Conservation (phyloP, 768 basidiomycete species). For the Podaxis mareebaensis region DNA sequence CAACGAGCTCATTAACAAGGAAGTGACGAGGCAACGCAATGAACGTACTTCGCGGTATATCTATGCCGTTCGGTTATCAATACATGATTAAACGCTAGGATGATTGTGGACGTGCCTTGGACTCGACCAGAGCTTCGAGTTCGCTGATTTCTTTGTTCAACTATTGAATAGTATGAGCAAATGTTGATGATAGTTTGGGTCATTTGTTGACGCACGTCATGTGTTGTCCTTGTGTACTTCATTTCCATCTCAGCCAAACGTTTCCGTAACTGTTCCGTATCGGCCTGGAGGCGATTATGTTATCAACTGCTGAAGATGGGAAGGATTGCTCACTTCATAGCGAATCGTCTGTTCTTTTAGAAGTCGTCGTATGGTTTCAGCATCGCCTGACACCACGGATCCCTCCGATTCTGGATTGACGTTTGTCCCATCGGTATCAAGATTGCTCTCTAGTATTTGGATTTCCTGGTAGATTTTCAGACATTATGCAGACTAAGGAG, state of each 20-base stretch:
- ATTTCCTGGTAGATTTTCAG: conserved; percentile 55
- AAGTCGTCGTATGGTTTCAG: conserved; percentile 40
- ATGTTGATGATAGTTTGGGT: background rate
- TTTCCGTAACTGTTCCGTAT: conserved; percentile 71
- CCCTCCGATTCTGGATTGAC: conserved; percentile 42
- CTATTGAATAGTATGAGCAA: conserved; percentile 37
- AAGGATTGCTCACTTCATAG: conserved; percentile 45
- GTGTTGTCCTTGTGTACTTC: conserved; percentile 68
- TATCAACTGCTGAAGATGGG: background rate
- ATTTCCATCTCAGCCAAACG: conserved; percentile 69
- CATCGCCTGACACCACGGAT: conserved; percentile 27
- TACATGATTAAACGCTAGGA: background rate
- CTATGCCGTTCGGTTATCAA: conserved; percentile 33
- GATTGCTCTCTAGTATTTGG: conserved; percentile 72
- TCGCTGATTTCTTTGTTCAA: conserved; percentile 92
- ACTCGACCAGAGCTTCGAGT: conserved; percentile 90
- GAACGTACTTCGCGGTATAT: conserved; percentile 76
- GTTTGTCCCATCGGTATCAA: conserved; percentile 57
- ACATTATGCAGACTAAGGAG: background rate
- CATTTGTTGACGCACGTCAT: conserved; percentile 51
- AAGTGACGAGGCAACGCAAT: background rate
- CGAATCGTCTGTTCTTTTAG: conserved; percentile 50
- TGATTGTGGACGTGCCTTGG: conserved; percentile 60
- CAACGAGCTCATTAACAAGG: conserved; percentile 7
- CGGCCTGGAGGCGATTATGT: conserved; percentile 38